Evolutionary conservation across 148 eudicot species (phyloP).

Genomic region (Agrostemma githago): DNA sequence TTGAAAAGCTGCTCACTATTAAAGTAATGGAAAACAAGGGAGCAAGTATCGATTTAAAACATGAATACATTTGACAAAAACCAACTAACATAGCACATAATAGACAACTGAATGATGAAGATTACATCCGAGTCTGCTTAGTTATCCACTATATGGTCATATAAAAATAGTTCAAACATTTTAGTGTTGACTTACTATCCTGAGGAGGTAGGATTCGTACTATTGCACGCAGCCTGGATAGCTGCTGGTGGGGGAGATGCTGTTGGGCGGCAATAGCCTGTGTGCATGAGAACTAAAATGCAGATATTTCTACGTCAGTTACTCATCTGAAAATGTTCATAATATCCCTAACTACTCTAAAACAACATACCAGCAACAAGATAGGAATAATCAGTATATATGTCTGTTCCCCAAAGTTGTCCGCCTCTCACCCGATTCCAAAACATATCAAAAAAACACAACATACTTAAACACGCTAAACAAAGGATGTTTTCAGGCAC

Average conservation of each 20-base stretch:
- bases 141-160: not conserved
- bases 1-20: conserved; percentile 14
- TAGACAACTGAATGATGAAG: not conserved
- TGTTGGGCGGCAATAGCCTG: conserved; percentile 90
- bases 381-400: conserved; percentile 95
- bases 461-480: conserved; percentile 9
- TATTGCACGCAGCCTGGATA: conserved; percentile 72
- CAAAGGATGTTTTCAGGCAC: not conserved
- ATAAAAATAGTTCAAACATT: not conserved
- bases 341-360: not conserved
- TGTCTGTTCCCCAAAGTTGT: conserved; percentile 97
- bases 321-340: not conserved
- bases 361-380: conserved; percentile 84
- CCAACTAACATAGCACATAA: not conserved
- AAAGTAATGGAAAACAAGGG: not conserved
- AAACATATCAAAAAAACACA: conserved; percentile 11
- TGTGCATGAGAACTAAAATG: conserved; percentile 89
- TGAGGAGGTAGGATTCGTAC: conserved; percentile 87
- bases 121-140: not conserved
- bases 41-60: not conserved
- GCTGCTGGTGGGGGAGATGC: conserved; percentile 81
- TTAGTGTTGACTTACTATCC: conserved; percentile 60
- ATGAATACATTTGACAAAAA: not conserved
- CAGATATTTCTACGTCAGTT: conserved; percentile 15
- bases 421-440: conserved; percentile 87